phyloP scores from a whole-genome alignment of 106 monocot genomes.

The Acorus gramineus region DNA sequence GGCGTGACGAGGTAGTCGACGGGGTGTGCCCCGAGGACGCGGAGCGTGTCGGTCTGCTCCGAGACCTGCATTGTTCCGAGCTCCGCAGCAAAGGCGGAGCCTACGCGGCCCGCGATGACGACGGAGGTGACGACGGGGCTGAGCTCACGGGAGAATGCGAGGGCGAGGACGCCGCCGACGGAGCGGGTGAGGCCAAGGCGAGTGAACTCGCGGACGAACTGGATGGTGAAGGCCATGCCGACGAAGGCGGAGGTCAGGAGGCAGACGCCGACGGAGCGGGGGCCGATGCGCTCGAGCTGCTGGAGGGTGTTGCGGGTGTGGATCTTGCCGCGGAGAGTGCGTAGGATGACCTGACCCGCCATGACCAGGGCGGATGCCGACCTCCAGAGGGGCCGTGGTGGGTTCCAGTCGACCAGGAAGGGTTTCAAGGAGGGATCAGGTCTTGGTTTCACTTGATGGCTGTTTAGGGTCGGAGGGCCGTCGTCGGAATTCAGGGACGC shows the following conservation, averaged over 20 bases:
- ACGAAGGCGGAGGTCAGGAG: constrained; percentile 81
- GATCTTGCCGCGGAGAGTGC: constrained; percentile 15
- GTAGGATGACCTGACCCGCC: no score
- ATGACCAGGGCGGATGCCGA: no score
- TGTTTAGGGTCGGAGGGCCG: no score
- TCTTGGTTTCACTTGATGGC: no score
- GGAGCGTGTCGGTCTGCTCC: constrained; percentile 72
- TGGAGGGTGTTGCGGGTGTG: constrained; percentile 68
- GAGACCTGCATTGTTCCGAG: constrained; percentile 85
- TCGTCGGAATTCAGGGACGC: no score
- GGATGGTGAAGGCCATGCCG: constrained; percentile 65
- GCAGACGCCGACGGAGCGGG: constrained; percentile 69
- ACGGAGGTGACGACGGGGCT: constrained; percentile 83
- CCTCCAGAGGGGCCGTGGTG: no score
- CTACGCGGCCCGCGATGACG: constrained; percentile 66
- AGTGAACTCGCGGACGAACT: constrained; percentile 92
- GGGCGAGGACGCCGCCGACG: constrained; percentile 76
- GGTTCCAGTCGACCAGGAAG: background rate
- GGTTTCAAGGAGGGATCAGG: background rate
- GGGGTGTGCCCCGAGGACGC: constrained; percentile 57
- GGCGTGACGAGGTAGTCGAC: constrained; percentile 66
- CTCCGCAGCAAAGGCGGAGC: constrained; percentile 63
- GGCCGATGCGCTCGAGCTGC: constrained; percentile 77
- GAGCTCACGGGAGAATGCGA: constrained; percentile 86
- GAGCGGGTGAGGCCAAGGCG: constrained; percentile 81